Base-by-base conservation (phyloP, 164 flowering plant genomes). In the Buxus sempervirens region DNA sequence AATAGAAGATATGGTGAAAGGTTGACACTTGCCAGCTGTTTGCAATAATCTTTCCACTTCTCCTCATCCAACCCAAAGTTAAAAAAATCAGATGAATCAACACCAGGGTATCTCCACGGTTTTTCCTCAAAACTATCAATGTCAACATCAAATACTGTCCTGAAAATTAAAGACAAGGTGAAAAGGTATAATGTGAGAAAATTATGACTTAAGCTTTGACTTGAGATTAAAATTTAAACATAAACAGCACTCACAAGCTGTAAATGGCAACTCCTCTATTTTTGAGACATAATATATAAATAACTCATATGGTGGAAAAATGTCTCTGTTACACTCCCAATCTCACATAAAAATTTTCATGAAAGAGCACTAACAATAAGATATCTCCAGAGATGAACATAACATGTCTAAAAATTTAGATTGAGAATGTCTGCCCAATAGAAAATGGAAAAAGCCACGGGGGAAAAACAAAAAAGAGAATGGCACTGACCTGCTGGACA, bases 111-210 rank as follows among this genome's bases (percentile, higher is more conserved):
- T 68, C 79, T 88, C 99, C 99, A 95, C 57, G 93, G 92, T 72
- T 92, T 92, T 74, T 89, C 93, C 82, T 90, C 93, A 78, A 95
- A 84, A 69, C 80, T 67, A 82, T 95, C 98, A 70, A 92, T 89
- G 73, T 92, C 92, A 57, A 92, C 79, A 63, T 92, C 99, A 82
- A 95, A 90, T 73, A 92, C 88, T 55, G 93, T 89, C 96, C 99
- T 95, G 85, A 53, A 78, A 72, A 76, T 28, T 61, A 64, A 19
- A 60, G 23, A 68, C 9, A 65, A 38, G 16, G 20, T 25, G n/a
- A 32, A 63, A 70, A 14, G 16, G 38, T 24, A 53, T 27, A 48
- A 54, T 60, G 24, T 23, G 2, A 18, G 4, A 1, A 45, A 9
- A 25, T 18, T 15, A 27, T 16, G 45, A 13, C 0, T 58, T 38